Evolutionary conservation across 805 yeast genomes (phyloP).

Genomic region (Jamesozyma gamospora): DNA sequence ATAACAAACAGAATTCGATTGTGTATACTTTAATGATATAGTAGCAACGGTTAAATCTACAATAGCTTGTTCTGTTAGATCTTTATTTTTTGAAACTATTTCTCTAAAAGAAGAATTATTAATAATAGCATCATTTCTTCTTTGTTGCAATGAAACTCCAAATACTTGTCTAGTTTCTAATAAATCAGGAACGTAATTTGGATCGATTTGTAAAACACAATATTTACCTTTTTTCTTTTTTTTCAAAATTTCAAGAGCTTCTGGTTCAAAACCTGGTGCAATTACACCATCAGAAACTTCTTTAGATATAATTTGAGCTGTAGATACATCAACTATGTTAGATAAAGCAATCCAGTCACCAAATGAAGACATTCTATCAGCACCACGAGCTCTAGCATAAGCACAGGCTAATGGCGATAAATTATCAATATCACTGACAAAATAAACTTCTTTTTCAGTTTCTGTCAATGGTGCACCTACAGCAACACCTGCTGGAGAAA

Average conservation of each 20-base stretch:
- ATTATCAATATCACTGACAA: conserved; percentile 89
- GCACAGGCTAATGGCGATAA: conserved; percentile 95
- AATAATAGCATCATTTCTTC: conserved; percentile 95
- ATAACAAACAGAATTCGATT: conserved; percentile 95
- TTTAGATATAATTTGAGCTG: conserved; percentile 93
- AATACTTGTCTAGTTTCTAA: conserved; percentile 90
- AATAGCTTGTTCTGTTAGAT: conserved; percentile 81
- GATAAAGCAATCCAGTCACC: conserved; percentile 98
- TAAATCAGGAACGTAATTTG: conserved; percentile 74
- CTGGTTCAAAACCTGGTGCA: conserved; percentile 93
- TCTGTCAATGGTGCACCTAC: conserved; percentile 91
- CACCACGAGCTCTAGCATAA: conserved; percentile 98
- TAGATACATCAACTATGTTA: conserved; percentile 89
- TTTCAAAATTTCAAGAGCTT: conserved; percentile 78
- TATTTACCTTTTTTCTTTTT: conserved; percentile 97
- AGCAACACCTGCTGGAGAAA: conserved; percentile 98
- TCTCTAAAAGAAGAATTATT: conserved; percentile 85
- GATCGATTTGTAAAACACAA: conserved; percentile 93
- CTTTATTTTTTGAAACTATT: conserved; percentile 79
- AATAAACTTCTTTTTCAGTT: conserved; percentile 87
- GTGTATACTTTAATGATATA: conserved; percentile 93
- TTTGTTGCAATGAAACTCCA: conserved; percentile 91
- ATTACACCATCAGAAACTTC: conserved; percentile 98
- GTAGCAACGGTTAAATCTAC: conserved; percentile 96
- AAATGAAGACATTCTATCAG: conserved; percentile 98